Base-by-base conservation (phyloP, 306 rosid genomes). In the Dalbergia cultrata region DNA sequence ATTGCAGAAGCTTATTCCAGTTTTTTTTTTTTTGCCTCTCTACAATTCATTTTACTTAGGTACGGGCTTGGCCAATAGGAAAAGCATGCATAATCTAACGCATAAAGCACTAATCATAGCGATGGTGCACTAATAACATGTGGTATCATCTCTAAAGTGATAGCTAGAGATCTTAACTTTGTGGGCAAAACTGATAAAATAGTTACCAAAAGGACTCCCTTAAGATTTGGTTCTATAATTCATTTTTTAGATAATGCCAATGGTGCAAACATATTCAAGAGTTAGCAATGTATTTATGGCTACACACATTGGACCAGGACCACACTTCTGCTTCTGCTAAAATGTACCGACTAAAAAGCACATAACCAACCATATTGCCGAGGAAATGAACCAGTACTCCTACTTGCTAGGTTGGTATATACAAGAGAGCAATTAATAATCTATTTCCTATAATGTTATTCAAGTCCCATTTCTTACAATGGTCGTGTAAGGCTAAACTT, bases 271-370 rank as follows among this genome's bases (percentile, higher is more conserved):
- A 52, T 18, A 67, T 39, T 72, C 17, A 39, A 61, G 31, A 61
- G n/a, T 31, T 18, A 59, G 56, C 44, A 21, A 59, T 60, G 65
- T n/a, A 33, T 45, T 22, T 53, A 59, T 64, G 39, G 34, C 64
- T 49, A 44, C 21, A 75, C 67, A 67, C 17, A 81, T 22, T 62
- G 73, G 19, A 54, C 58, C 14, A 75, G 77, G 85, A 67, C 81
- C 85, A 81, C 80, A 39, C 10, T 60, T 31, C 3, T 58, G 69
- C 57, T 41, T 2, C 60, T 58, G 69, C 68, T 76, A 22, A 71
- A 70, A 81, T 81, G 82, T 50, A 70, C 62, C 67, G 59, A 59
- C 71, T 9, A 26, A 83, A 67, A 73, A 49, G 76, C 80, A 64
- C 21, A 21, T 7, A 67, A 70, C 79, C 80, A 74, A 71, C 75